These are phyloP conservation scores for Leucosporidium scottii DNA, from an alignment of 768 basidiomycete species.

Conservation along the genomic window DNA sequence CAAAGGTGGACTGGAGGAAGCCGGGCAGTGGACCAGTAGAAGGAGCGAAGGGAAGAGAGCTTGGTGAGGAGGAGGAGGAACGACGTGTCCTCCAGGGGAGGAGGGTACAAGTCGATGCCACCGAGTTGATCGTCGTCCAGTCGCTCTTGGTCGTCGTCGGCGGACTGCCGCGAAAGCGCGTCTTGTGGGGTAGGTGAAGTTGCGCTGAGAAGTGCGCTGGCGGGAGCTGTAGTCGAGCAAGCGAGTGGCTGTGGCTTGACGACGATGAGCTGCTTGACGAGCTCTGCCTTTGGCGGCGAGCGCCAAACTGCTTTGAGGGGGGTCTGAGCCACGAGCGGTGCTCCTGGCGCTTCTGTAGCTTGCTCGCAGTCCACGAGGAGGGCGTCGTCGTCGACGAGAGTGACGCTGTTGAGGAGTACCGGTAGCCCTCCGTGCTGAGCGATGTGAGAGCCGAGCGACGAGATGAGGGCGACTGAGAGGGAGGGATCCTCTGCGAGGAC, in stretches of 20 bases:
- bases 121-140: background rate
- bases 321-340: background rate
- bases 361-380: conserved; percentile 8
- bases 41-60: conserved; percentile 9
- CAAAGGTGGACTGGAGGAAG: conserved; percentile 19
- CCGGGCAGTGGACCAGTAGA: conserved; percentile 18
- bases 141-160: background rate
- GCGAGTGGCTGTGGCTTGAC: no score
- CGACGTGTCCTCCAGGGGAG: conserved; percentile 7
- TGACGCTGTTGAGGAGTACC: background rate
- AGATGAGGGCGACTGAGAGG: background rate
- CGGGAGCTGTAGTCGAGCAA: no score
- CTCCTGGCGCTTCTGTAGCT: background rate
- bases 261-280: no score
- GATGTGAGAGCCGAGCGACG: background rate
- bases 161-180: background rate
- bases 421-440: background rate
- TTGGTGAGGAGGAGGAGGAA: conserved; percentile 11
- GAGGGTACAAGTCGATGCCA: background rate
- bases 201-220: background rate
- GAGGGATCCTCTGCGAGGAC: background rate
- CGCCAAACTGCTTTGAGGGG: background rate
- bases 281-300: no score
- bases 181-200: background rate
- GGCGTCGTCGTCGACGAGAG: conserved; percentile 19